Percentiles rank a stretch among this genome's conserved stretches.
Evolutionary conservation across 2,329 filamentous ascomycete genomes (phyloP).

Genomic region (Apiospora malaysiana): DNA sequence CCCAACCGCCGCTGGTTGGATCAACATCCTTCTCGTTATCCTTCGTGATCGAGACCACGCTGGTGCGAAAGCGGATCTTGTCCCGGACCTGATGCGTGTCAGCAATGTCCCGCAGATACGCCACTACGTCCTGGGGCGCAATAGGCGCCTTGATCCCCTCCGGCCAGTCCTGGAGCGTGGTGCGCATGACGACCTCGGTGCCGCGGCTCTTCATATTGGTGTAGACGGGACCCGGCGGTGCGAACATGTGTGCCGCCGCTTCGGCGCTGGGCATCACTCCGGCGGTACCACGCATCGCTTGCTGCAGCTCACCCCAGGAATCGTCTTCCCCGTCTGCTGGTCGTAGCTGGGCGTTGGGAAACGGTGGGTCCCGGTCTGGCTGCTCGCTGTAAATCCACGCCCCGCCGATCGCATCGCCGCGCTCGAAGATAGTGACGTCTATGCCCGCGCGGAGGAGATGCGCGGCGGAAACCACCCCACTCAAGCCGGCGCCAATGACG

Average conservation of each 20-base stretch:
- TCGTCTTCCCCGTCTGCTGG: not conserved
- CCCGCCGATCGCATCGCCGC: constrained; percentile 50
- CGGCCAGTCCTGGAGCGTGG: constrained; percentile 52
- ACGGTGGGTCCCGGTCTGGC: constrained; percentile 45
- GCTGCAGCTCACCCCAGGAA: not conserved
- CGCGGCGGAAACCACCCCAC: constrained; percentile 67
- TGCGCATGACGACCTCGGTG: constrained; percentile 59
- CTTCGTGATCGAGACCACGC: not conserved
- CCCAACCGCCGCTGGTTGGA: too few species aligned
- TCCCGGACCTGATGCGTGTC: not conserved
- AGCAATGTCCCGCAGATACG: constrained; percentile 4
- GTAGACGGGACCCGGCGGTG: constrained; percentile 61
- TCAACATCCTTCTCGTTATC: too few species aligned
- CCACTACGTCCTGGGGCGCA: not conserved
- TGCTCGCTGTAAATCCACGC: constrained; percentile 69
- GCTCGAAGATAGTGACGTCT: constrained; percentile 66
- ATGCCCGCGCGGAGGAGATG: constrained; percentile 65
- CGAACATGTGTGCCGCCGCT: constrained; percentile 44
- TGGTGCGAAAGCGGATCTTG: not conserved
- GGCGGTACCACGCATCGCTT: not conserved
- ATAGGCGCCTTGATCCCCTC: constrained; percentile 38
- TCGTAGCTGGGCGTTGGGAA: constrained; percentile 29
- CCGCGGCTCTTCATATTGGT: constrained; percentile 74
- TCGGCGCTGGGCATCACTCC: constrained; percentile 25
- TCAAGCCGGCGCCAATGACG: constrained; percentile 69